Evolutionary conservation across 306 rosid species (phyloP), one percentile per base, ranked within the genome.

Genomic region (Pachyrhizus erosus): DNA sequence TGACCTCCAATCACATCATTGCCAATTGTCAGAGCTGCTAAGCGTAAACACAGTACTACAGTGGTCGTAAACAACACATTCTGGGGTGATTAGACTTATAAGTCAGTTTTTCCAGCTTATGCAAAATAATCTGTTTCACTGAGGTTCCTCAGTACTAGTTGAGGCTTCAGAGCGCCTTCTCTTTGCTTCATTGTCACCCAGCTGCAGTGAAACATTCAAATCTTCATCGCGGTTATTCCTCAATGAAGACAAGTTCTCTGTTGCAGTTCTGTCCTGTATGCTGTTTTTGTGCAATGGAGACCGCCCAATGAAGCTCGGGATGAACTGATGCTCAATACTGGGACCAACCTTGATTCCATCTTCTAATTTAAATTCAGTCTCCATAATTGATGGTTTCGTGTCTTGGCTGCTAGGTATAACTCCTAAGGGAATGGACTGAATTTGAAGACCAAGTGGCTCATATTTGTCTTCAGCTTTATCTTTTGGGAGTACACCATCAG

Each of bases 141-240:
- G 88, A 55, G 87, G 88, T 75, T 93, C 94, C 86, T 88, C 99
- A 17, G 89, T 48, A 71, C 91, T 88, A 71, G 92, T 89, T 7
- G 93, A 92, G 75, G 94, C 91, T 43, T 92, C 96, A 0, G 92
- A 91, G 31, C 98, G 97, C 84, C 94, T 89, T 85, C 98, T 89
- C 91, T 93, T 96, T 3, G 94, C 96, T 86, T 96, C 99, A 48
- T 91, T 91, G 80, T 96, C 99, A 2, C 99, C 99, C 76, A 96
- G 76, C 83, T 96, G 98, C 88, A 96, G 85, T 0, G 98, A 96
- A 82, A 96, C 94, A 37, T 87, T 90, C 7, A 91, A 70, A 87
- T 96, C 99, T 84, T 92, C 97, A 0, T 90, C 92, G 2, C 90
- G 76, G 80, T 81, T 93, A 37, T 72, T 96, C 84, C 93, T 89